Evolutionary conservation across 2,329 filamentous ascomycete species (phyloP).

Genomic region (Sporothrix humicola): DNA sequence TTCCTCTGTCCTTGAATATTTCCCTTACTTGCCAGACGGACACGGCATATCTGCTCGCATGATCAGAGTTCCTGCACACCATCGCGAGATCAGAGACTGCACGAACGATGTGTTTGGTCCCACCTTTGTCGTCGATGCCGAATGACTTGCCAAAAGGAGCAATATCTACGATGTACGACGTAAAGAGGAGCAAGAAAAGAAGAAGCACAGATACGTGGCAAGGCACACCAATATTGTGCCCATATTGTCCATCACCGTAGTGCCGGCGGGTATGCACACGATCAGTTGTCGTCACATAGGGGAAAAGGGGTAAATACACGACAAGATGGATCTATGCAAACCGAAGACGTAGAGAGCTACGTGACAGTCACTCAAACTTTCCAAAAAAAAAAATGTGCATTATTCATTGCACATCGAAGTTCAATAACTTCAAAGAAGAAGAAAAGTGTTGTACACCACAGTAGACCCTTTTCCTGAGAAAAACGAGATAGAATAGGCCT

Average conservation of each 20-base stretch:
- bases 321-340: no score
- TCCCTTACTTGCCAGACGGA: not conserved
- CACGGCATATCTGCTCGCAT: conserved; percentile 17
- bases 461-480: no score
- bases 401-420: no score
- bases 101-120: not conserved
- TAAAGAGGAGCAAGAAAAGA: no score
- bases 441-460: no score
- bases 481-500: no score
- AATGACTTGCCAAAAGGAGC: not conserved
- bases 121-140: not conserved
- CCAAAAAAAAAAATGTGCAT: no score
- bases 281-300: conserved; percentile 24
- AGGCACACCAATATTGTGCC: not conserved
- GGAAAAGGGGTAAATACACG: not conserved
- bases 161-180: not conserved
- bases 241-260: conserved; percentile 9
- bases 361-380: no score
- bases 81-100: not conserved
- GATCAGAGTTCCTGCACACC: conserved; percentile 18
- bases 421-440: no score
- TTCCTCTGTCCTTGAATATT: not conserved
- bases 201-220: not conserved
- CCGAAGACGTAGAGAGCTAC: not conserved
- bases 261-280: conserved; percentile 35